Evolutionary conservation across 2,329 filamentous ascomycete species (phyloP).

Genomic region (Fusarium secorum): DNA sequence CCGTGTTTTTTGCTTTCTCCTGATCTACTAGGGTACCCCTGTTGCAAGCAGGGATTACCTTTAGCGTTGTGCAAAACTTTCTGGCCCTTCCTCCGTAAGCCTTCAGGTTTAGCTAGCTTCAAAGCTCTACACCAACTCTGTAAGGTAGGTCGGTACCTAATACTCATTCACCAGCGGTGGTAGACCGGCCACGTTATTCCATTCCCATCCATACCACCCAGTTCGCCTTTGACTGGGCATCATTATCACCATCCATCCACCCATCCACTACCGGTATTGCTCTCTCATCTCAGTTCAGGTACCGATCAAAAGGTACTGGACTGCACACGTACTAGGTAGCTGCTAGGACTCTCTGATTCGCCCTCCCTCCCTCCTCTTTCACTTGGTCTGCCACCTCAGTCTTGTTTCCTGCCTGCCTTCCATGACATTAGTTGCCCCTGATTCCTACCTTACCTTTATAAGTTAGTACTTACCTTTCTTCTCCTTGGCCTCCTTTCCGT

Average conservation of each 20-base stretch:
- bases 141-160: not conserved
- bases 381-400: not conserved
- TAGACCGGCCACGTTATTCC: constrained; percentile 24
- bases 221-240: constrained; percentile 9
- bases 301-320: constrained; percentile 6
- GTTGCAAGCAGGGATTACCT: too few relatives aligned
- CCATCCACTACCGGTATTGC: not conserved
- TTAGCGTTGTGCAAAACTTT: too few relatives aligned
- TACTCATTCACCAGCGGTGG: not conserved
- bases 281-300: constrained; percentile 24
- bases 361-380: not conserved
- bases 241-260: not conserved
- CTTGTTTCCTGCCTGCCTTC: constrained; percentile 11
- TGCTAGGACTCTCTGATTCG: constrained; percentile 2
- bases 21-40: too few relatives aligned
- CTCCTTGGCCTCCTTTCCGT: not conserved
- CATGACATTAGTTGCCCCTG: constrained; percentile 25
- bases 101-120: not conserved
- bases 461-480: not conserved
- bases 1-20: too few relatives aligned
- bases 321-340: not conserved
- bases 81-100: too few relatives aligned
- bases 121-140: constrained; percentile 14
- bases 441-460: constrained; percentile 28
- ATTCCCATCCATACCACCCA: constrained; percentile 11